Base-by-base conservation (phyloP, 2,329 filamentous ascomycete genomes). In the Rutstroemia sp. region DNA sequence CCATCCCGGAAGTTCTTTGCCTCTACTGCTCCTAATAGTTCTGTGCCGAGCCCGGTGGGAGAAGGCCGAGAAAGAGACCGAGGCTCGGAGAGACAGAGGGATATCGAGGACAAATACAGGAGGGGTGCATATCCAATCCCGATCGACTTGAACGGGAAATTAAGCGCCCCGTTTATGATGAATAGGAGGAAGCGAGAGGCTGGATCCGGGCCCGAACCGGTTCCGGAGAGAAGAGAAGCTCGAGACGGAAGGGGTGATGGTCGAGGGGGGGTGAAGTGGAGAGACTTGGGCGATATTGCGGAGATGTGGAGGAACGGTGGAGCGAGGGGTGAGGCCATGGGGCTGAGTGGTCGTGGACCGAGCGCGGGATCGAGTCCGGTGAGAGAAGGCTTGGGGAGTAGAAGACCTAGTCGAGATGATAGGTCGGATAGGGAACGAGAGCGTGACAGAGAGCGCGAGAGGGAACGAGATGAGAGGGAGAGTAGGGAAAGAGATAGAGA, bases 141-240 rank as follows among this genome's bases (percentile, higher is more conserved):
- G 1, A 63, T 68, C 37, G 64, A 68, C 47, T 38, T 64, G n/a
- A 59, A 58, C 5, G 65, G 67, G 3, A 67, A 68, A 48, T 55
- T 69, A 4, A 65, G 63, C 9, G 60, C 67, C 4, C 67, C 66
- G 0, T 69, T 69, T 25, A 30, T 68, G 34, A 41, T 62, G 2
- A 42, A 69, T 5, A 72, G 75, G 7, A 63, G 72, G 10, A 73
- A 55, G 7, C 56, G 56, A 30, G 58, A 57, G 17, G 48, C 23
- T 23, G 52, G 51, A 12, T 34, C 30, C 10, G 30, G 2, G 4
- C 9, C 30, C 12, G 30, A 34, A 34, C 30, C 30, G 6, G 61
- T 63, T 49, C 67, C 72, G 10, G 73, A 76, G 25, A 67, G 71
- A 8, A 72, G 52, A 19, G 54, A 54, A 51, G 57, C 44, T 8